Evolutionary conservation across 495 filamentous ascomycete species (phyloP).

Genomic region (Hypoxylon cercidicola): DNA sequence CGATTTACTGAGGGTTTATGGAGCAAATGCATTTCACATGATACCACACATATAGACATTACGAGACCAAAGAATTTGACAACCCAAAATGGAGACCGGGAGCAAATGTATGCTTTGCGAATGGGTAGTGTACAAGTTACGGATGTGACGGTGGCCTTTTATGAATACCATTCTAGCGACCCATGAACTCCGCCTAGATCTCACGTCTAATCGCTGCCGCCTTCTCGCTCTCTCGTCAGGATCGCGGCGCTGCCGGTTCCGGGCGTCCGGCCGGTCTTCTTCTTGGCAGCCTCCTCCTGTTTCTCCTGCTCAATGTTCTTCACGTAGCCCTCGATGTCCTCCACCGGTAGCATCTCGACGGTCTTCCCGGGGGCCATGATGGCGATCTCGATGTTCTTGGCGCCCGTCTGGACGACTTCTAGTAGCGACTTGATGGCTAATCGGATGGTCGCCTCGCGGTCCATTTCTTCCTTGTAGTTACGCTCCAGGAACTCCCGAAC

Average conservation of each 20-base stretch:
- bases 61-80: conserved; percentile 25
- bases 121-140: conserved; percentile 29
- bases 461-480: conserved; percentile 97
- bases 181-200: conserved; percentile 10
- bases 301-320: conserved; percentile 99
- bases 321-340: conserved; percentile 95
- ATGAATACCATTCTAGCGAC: conserved; percentile 11
- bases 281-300: conserved; percentile 96
- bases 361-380: conserved; percentile 95
- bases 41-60: conserved; percentile 48
- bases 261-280: conserved; percentile 84
- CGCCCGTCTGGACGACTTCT: conserved; percentile 97
- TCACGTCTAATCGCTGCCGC: conserved; percentile 47
- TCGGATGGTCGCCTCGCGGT: conserved; percentile 94
- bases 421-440: conserved; percentile 96
- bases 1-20: conserved; percentile 16
- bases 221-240: conserved; percentile 72
- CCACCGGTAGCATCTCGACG: conserved; percentile 93
- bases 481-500: conserved; percentile 97
- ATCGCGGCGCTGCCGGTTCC: conserved; percentile 83
- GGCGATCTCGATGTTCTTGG: conserved; percentile 99
- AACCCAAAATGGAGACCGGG: conserved; percentile 1
- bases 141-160: conserved; percentile 15
- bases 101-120: conserved; percentile 27
- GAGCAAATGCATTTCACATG: conserved; percentile 46